Conservation (phyloP, 129 eudicot species). For the Saussurea involucrata region DNA sequence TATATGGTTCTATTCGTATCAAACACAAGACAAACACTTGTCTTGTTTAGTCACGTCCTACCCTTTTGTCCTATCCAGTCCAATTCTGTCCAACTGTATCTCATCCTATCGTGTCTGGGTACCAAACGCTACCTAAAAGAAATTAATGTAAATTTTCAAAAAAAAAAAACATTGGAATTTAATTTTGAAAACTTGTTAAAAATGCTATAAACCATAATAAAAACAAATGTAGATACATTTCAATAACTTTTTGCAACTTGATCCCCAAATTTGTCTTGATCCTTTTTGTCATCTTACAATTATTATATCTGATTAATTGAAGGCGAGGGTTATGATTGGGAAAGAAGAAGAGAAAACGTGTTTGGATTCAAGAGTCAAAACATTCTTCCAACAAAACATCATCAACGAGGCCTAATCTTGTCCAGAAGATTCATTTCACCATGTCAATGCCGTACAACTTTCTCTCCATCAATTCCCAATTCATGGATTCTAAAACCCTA, state of each 20-base stretch:
- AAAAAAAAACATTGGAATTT: no score
- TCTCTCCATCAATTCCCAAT: background rate
- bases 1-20: no score
- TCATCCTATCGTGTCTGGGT: no score
- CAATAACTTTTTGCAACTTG: background rate
- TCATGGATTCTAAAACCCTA: constrained; percentile 55
- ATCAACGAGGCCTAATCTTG: background rate
- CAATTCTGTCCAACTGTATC: no score
- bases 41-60: no score
- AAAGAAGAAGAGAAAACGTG: background rate
- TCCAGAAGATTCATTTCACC: background rate
- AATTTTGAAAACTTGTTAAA: no score
- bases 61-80: no score
- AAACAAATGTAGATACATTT: background rate
- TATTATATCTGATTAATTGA: background rate
- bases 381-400: background rate
- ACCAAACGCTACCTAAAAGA: no score
- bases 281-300: background rate
- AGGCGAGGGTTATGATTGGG: background rate
- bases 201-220: no score
- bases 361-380: background rate
- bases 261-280: background rate
- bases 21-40: no score
- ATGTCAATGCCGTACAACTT: background rate
- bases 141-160: no score